Conservation (phyloP, 306 rosid species). For the Trifolium dubium region DNA sequence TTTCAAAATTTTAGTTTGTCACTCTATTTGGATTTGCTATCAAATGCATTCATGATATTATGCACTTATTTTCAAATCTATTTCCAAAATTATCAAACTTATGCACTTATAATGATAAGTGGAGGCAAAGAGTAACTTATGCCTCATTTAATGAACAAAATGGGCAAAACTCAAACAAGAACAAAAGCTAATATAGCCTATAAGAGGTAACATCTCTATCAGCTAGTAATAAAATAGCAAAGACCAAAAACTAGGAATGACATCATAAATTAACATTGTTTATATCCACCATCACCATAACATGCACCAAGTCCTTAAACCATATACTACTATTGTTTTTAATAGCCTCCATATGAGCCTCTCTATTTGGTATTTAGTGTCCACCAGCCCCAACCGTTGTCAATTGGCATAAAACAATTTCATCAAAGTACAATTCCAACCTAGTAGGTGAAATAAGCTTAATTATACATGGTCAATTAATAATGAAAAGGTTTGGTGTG, state of each 20-base stretch:
- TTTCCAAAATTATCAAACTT: too few relatives aligned
- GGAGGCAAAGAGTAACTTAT: too few relatives aligned
- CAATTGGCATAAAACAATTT: slow-evolving; percentile 3
- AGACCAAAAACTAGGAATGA: not conserved
- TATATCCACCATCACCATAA: not conserved
- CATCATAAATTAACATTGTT: not conserved
- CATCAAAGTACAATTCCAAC: not conserved
- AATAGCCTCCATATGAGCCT: not conserved
- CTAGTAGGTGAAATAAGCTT: not conserved
- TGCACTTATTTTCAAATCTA: too few relatives aligned
- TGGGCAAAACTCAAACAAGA: not conserved
- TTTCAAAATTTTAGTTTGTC: too few relatives aligned
- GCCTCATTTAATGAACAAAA: not conserved
- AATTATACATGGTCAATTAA: not conserved
- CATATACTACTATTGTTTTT: not conserved
- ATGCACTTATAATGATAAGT: too few relatives aligned
- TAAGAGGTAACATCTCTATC: not conserved
- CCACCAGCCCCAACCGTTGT: not conserved
- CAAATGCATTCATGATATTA: too few relatives aligned
- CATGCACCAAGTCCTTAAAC: not conserved
- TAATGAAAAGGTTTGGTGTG: not conserved
- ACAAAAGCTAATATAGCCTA: not conserved
- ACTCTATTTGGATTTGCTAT: too few relatives aligned
- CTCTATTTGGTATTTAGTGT: not conserved
- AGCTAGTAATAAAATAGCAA: not conserved